Evolutionary conservation across 1,284 basidiomycete genomes (phyloP), one percentile per base, ranked within the genome.

Genomic region (Naganishia liquefaciens): DNA sequence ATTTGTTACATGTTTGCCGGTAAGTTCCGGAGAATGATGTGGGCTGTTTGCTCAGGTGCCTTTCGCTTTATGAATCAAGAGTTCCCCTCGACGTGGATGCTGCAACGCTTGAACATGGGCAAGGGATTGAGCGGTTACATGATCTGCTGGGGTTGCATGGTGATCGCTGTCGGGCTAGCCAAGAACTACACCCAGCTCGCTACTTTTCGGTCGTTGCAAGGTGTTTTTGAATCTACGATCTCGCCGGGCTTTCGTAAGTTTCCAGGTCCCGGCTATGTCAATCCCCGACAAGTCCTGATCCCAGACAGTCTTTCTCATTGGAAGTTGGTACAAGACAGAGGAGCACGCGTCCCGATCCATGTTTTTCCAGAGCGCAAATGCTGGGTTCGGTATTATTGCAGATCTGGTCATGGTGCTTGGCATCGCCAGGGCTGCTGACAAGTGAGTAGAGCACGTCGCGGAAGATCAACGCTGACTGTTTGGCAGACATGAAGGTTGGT

Each of bases 151-250:
- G 46, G 46, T 4, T 47, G 46, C 21, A 47, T 47, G 46, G 46
- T 47, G 3, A 47, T 47, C 46, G 46, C 46, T 7, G 46, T 23
- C 46, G 46, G 46, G 21, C 46, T 47, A 23, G 46, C 46, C 21
- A 47, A 47, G 46, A 52, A 52, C 5, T 21, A 21, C 15, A 33
- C 33, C 9, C 51, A 52, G 10, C 7, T 21, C 28, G 19, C 28
- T 15, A 52, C 49, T 9, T 51, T 75, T 23, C 70, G 75, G 11
- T 69, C 70, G 10, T 23, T 76, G 1, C 70, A 75, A 69, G 73
- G 76, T 53, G 62, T 68, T 11, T 68, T 70, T n/a, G 68, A 71
- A 57, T 71, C 70, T 47, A 69, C 70, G 30, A 74, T 74, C 67
- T 67, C 67, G 3, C 69, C 69, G n/a, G 62, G 52, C 11, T 70